Conservation (phyloP, 1,139 yeast species). For the Protomyces arabidopsidicola region DNA sequence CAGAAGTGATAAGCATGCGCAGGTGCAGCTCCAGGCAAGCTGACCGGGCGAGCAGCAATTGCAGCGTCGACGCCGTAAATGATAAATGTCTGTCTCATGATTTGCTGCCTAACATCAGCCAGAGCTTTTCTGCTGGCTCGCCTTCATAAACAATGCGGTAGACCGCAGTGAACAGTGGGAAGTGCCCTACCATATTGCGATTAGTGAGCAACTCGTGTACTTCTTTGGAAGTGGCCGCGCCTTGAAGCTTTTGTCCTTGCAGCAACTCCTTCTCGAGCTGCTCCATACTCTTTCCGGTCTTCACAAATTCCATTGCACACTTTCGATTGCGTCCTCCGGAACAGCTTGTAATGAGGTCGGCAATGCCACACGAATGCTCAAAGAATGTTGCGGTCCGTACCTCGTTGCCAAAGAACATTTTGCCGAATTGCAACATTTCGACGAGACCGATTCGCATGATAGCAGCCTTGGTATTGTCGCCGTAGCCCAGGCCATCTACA, state of each 20-base stretch:
- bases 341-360: constrained; percentile 93
- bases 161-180: constrained; percentile 83
- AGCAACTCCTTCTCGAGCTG: constrained; percentile 76
- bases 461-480: constrained; percentile 95
- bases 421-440: constrained; percentile 82
- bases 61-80: no score
- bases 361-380: constrained; percentile 92
- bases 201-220: constrained; percentile 74
- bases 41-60: no score
- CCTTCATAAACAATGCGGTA: constrained; percentile 74
- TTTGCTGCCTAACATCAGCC: background rate
- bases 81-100: no score
- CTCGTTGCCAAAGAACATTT: constrained; percentile 60
- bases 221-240: constrained; percentile 81
- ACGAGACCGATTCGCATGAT: constrained; percentile 87
- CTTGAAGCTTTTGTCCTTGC: constrained; percentile 94
- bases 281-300: constrained; percentile 46
- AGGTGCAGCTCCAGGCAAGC: no score
- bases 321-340: constrained; percentile 93
- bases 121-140: constrained; percentile 39
- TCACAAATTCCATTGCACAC: constrained; percentile 57
- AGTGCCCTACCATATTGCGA: constrained; percentile 59
- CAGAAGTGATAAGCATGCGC: no score
- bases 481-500: constrained; percentile 96
- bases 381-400: constrained; percentile 75